A percentile compares a stretch with the other conserved stretches of the same genome.
These are phyloP conservation scores for Hibiscus trionum DNA, from an alignment of 345 rosid species.

Conservation along the genomic window DNA sequence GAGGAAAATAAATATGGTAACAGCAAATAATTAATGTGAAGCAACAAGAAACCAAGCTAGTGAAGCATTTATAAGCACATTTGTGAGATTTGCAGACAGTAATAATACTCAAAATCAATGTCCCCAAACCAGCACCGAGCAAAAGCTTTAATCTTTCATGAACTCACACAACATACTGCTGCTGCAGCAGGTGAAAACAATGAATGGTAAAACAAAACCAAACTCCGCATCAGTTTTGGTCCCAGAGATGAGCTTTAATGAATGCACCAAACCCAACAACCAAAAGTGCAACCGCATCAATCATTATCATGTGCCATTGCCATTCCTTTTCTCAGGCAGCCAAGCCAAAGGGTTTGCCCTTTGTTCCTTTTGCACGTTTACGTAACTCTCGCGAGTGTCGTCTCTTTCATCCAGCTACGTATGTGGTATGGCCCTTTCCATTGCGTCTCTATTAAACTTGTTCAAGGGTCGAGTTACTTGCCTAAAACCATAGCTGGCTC, in stretches of 20 bases:
- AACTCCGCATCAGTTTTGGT: not conserved
- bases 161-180: not conserved
- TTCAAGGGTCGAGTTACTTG: too few relatives aligned
- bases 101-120: not conserved
- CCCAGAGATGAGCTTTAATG: constrained; percentile 3
- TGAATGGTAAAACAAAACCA: not conserved
- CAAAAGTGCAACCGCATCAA: not conserved
- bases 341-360: not conserved
- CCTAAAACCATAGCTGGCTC: too few relatives aligned
- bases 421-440: not conserved
- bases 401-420: not conserved
- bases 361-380: not conserved
- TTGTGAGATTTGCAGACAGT: not conserved
- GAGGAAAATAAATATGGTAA: not conserved
- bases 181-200: not conserved
- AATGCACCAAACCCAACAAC: constrained; percentile 29
- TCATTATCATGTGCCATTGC: not conserved
- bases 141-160: not conserved
- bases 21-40: not conserved
- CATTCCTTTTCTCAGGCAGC: not conserved
- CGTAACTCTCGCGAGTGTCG: not conserved
- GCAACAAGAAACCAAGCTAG: not conserved
- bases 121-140: not conserved
- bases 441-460: not conserved
- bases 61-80: not conserved